phyloP scores from a whole-genome alignment of 495 filamentous ascomycete genomes.

The Oleoguttula mirabilis region DNA sequence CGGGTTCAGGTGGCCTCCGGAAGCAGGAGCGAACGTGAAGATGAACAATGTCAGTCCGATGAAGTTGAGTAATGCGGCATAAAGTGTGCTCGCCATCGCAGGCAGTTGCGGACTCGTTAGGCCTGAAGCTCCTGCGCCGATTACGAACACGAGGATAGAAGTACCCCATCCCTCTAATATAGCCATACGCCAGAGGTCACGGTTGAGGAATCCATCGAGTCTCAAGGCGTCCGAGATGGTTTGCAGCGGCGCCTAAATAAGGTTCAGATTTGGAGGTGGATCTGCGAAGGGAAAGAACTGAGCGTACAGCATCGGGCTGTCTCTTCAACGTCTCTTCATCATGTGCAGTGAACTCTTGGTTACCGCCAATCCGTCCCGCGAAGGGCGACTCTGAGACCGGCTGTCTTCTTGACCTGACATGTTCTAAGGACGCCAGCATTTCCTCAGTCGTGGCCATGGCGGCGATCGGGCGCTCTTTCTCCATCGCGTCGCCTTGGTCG shows the following conservation, averaged over 20 bases:
- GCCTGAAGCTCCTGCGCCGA: conserved; percentile 8
- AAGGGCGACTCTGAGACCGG: no score
- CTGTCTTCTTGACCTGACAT: no score
- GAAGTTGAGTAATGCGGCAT: conserved; percentile 6
- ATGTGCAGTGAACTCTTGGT: conserved; percentile 11
- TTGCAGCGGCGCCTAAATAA: conserved; percentile 5
- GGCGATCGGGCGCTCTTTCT: no score
- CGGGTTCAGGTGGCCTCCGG: conserved; percentile 20
- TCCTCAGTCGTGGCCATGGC: no score
- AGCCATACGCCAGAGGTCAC: conserved; percentile 13
- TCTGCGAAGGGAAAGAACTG: not conserved
- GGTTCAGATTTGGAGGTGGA: not conserved
- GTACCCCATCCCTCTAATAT: conserved; percentile 17
- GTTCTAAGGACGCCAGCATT: no score
- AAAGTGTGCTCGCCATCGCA: conserved; percentile 4
- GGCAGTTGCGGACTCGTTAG: conserved; percentile 2
- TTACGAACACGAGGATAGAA: conserved; percentile 6
- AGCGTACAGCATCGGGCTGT: conserved; percentile 17
- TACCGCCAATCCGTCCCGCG: conserved; percentile 18
- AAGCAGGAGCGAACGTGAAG: conserved; percentile 11
- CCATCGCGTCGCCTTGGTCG: no score
- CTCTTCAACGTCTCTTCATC: conserved; percentile 6
- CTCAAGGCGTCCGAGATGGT: conserved; percentile 3
- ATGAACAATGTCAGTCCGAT: conserved; percentile 18
- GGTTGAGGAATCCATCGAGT: conserved; percentile 8